A percentile compares a stretch with the other conserved stretches of the same genome.
Evolutionary conservation across 805 yeast species (phyloP).

Genomic region (Saturnispora galanensis): DNA sequence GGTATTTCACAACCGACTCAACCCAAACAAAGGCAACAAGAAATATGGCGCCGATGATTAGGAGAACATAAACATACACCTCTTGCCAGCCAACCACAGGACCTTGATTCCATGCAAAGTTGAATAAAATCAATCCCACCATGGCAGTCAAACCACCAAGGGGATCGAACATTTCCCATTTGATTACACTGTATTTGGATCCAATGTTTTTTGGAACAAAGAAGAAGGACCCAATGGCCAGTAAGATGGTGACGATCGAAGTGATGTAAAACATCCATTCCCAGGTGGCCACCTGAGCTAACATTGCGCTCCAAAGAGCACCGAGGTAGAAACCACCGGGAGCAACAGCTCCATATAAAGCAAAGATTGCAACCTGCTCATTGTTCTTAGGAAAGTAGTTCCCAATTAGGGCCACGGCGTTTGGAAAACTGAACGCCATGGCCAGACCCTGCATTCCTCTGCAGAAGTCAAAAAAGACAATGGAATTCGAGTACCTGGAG

Average conservation of each 20-base stretch:
- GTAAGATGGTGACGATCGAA: conserved; percentile 29
- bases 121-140: conserved; percentile 49
- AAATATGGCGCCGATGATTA: conserved; percentile 39
- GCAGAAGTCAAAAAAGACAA: conserved; percentile 40
- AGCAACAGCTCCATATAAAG: conserved; percentile 49
- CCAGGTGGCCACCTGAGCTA: conserved; percentile 43
- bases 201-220: conserved; percentile 30
- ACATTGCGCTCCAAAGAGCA: conserved; percentile 39
- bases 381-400: conserved; percentile 35
- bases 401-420: conserved; percentile 49
- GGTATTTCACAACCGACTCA: conserved; percentile 32
- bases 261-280: conserved; percentile 49
- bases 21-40: conserved; percentile 37
- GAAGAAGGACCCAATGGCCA: conserved; percentile 27
- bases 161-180: conserved; percentile 32
- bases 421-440: conserved; percentile 49
- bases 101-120: conserved; percentile 68
- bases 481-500: conserved; percentile 38
- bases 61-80: conserved; percentile 47
- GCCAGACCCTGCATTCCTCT: conserved; percentile 62
- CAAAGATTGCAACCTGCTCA: conserved; percentile 45
- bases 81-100: conserved; percentile 60
- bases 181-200: conserved; percentile 10
- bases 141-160: conserved; percentile 50
- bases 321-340: conserved; percentile 56